Conservation (phyloP, 2,329 filamentous ascomycete species). For the Botrytis squamosa region DNA sequence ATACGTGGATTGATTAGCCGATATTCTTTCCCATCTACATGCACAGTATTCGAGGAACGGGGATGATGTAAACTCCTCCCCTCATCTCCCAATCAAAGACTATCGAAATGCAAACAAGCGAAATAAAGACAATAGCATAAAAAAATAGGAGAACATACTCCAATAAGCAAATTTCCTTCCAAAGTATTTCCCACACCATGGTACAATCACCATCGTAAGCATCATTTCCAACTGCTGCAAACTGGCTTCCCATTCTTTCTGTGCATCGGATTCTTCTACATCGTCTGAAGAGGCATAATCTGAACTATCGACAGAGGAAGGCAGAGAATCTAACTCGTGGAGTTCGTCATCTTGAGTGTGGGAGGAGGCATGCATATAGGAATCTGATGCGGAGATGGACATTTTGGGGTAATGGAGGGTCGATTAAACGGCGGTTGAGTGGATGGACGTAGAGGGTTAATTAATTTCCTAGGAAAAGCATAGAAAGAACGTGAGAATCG, state of each 20-base stretch:
- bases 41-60: no score
- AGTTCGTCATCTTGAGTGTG: constrained; percentile 45
- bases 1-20: constrained; percentile 13
- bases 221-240: constrained; percentile 91
- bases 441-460: background rate
- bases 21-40: background rate
- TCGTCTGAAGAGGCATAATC: constrained; percentile 51
- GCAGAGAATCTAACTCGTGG: constrained; percentile 61
- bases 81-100: background rate
- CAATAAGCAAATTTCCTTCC: constrained; percentile 94
- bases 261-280: constrained; percentile 71
- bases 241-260: constrained; percentile 92
- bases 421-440: background rate
- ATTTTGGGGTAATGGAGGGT: constrained; percentile 14
- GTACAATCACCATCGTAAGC: constrained; percentile 90
- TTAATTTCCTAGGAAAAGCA: background rate
- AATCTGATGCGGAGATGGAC: constrained; percentile 26
- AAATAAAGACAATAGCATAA: background rate
- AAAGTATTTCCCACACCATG: constrained; percentile 91
- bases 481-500: background rate
- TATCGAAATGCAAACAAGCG: background rate
- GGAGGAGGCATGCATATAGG: constrained; percentile 44
- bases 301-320: constrained; percentile 51
- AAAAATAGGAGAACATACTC: constrained; percentile 60
- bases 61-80: background rate